Percentiles rank a stretch among this genome's conserved stretches.
Evolutionary conservation across 2,329 filamentous ascomycete species (phyloP).

Genomic region (Coniochaeta ligniaria): DNA sequence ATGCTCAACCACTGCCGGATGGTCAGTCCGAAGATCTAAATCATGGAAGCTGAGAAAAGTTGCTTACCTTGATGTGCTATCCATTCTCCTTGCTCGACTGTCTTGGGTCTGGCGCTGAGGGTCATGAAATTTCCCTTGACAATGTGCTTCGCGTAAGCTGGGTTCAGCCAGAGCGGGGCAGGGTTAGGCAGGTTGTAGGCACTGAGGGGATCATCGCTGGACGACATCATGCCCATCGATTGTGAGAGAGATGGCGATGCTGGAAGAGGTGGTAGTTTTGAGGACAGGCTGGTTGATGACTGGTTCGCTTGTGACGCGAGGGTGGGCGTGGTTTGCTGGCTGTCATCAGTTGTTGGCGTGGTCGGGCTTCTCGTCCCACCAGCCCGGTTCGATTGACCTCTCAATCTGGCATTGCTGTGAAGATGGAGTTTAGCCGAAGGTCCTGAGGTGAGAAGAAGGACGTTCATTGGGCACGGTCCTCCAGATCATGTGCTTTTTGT

Average conservation of each 20-base stretch:
- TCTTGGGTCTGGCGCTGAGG: conserved; percentile 73
- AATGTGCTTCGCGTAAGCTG: conserved; percentile 64
- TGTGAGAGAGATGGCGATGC: conserved; percentile 16
- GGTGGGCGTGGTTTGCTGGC: conserved; percentile 10
- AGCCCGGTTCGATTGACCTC: conserved; percentile 15
- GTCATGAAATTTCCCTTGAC: conserved; percentile 92
- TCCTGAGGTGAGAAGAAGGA: not conserved
- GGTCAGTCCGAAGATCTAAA: conserved; percentile 10
- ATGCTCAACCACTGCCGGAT: conserved; percentile 65
- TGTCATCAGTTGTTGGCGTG: conserved; percentile 14
- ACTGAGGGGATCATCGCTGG: conserved; percentile 22
- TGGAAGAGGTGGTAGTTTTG: conserved; percentile 13
- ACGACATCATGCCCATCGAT: conserved; percentile 16
- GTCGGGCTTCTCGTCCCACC: conserved; percentile 12
- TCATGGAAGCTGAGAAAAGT: not conserved
- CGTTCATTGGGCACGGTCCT: not conserved
- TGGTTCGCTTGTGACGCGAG: conserved; percentile 10
- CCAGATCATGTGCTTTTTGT: not conserved
- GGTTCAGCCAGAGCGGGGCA: conserved; percentile 58
- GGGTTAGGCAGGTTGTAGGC: conserved; percentile 25
- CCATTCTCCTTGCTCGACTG: conserved; percentile 82
- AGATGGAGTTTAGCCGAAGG: not conserved
- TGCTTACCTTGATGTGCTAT: conserved; percentile 71
- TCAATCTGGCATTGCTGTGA: conserved; percentile 16
- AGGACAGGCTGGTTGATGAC: conserved; percentile 11